Evolutionary conservation across 1,284 basidiomycete species (phyloP), one percentile per base, ranked within the genome.

Genomic region (Flammula alnicola): DNA sequence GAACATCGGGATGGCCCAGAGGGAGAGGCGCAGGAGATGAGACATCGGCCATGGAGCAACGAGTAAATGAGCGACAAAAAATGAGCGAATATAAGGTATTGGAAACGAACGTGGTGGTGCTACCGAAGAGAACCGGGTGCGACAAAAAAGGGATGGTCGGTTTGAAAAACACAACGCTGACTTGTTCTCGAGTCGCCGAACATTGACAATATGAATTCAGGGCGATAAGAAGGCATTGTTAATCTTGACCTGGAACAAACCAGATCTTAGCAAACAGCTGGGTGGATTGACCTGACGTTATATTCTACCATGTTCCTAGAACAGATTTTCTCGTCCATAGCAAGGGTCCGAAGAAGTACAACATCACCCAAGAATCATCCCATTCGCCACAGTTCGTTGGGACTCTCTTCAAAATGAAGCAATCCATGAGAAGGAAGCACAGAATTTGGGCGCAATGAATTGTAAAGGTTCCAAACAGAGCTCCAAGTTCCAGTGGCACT

Each of bases 31-130:
- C 12, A 16, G 37, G 27, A 14, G 25, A 9, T 12, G 37, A 39
- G 23, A 26, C 14, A 14, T 20, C 22, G 16, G 41, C 19, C 41
- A 43, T 43, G 22, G 41, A 23, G 19, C 9, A 43, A 22, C 5
- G 41, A 33, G 9, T 3, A 29, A 43, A 25, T 12, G 30, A 33
- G 19, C 11, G 27, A 16, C 5, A n/a, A 23, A 33, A n/a, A 43
- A 32, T 23, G 30, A 43, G 19, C 10, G 41, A 43, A 16, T 33
- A n/a, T 43, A 22, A 10, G 23, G 14, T 14, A n/a, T n/a, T 29
- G 14, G 8, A 23, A 32, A 39, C 31, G 41, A 43, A 20, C 17
- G 41, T 43, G 41, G 31, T 14, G 30, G 31, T 31, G 29, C 30
- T 23, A 32, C 19, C 29, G 23, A 43, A 43, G 32, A 12, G 41